phyloP scores from a whole-genome alignment of 2,329 filamentous ascomycete species.

The Neoscytalidium dimidiatum region DNA sequence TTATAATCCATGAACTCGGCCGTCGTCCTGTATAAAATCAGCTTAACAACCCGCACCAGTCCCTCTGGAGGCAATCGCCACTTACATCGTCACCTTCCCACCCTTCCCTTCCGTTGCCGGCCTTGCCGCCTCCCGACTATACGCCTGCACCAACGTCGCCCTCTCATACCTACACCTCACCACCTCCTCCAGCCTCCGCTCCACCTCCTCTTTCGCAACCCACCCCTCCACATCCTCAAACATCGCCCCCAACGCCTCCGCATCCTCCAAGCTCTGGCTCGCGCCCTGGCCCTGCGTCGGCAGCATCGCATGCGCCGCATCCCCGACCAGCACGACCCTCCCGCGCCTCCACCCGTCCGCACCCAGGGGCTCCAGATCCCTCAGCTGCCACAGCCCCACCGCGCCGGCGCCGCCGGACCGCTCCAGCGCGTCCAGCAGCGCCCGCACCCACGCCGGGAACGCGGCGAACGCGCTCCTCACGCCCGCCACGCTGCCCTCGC shows the following conservation, averaged over 20 bases:
- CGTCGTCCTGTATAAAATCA: conserved; percentile 27
- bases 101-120: conserved; percentile 37
- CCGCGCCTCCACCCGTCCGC: conserved; percentile 48
- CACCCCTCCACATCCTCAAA: conserved; percentile 1
- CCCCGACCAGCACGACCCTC: conserved; percentile 56
- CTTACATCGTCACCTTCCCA: conserved; percentile 23
- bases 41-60: conserved; percentile 1
- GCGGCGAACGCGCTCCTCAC: conserved; percentile 44
- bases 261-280: conserved; percentile 59
- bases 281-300: conserved; percentile 58
- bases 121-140: conserved; percentile 46
- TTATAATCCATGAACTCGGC: conserved; percentile 48
- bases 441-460: conserved; percentile 45
- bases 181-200: conserved; percentile 3
- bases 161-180: conserved; percentile 32
- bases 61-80: conserved; percentile 32
- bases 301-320: conserved; percentile 59
- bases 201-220: conserved; percentile 17
- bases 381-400: conserved; percentile 49
- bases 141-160: conserved; percentile 44
- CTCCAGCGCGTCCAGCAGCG: conserved; percentile 33
- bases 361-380: conserved; percentile 47
- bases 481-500: conserved; percentile 37
- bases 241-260: conserved; percentile 42
- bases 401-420: too few relatives aligned